phyloP scores from a whole-genome alignment of 768 basidiomycete genomes.

The Mycena vitilis region DNA sequence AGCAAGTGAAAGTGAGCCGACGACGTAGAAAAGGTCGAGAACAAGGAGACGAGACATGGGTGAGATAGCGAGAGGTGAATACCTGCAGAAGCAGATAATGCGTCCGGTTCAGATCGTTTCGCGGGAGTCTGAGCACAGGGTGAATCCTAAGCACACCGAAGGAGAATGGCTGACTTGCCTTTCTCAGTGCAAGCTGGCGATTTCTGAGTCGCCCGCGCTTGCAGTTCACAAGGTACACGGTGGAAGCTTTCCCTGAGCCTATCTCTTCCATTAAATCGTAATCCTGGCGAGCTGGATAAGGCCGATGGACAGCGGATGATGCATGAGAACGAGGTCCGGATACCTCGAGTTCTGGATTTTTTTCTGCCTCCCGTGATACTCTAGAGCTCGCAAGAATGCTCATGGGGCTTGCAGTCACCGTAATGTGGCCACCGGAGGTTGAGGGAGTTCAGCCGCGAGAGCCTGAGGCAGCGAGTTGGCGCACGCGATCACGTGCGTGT shows the following conservation, averaged over 20 bases:
- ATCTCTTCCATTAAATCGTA: slow-evolving; percentile 54
- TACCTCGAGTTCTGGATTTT: slow-evolving; percentile 26
- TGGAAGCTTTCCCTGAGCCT: slow-evolving; percentile 39
- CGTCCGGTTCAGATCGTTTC: slow-evolving; percentile 23
- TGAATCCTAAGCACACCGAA: not conserved
- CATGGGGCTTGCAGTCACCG: not conserved
- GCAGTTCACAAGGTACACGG: slow-evolving; percentile 56
- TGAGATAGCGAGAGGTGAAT: slow-evolving; percentile 60
- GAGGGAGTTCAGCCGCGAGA: too few relatives aligned
- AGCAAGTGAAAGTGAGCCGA: slow-evolving; percentile 52
- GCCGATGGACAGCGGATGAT: too few relatives aligned
- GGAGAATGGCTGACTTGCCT: slow-evolving; percentile 41
- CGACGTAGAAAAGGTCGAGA: slow-evolving; percentile 52
- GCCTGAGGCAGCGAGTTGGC: too few relatives aligned
- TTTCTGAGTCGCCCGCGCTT: slow-evolving; percentile 57
- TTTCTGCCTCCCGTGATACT: not conserved
- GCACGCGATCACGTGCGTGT: too few relatives aligned
- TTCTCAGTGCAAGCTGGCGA: slow-evolving; percentile 56
- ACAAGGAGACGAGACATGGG: slow-evolving; percentile 60
- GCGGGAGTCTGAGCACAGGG: slow-evolving; percentile 21
- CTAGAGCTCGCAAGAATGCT: not conserved
- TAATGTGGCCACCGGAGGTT: too few relatives aligned
- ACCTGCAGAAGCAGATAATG: slow-evolving; percentile 30
- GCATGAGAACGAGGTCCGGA: not conserved
- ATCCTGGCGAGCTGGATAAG: slow-evolving; percentile 41